Evolutionary conservation across 179 eudicot species (phyloP), one percentile per base, ranked within the genome.

Genomic region (Drosera spatulata): DNA sequence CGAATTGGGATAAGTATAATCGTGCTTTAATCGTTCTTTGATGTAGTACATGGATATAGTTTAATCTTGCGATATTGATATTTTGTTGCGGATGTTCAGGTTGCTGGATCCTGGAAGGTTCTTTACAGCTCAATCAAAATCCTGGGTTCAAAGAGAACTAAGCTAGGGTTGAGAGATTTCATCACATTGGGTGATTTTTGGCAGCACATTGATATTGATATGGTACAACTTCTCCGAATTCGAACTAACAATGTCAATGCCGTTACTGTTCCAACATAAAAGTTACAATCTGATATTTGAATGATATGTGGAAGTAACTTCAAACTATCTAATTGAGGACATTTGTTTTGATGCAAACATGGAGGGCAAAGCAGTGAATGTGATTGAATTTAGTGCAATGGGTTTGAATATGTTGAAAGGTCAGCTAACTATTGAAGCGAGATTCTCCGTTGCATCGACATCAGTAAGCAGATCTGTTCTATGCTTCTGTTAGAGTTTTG

Each of bases 291-390:
- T 43, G 33, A 22, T 22, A 1, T 43, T 7, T 43, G 2, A 4
- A 43, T 4, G 8, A 22, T 54, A 7, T 39, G 39, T n/a, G 8
- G 33, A 9, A 12, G 51, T n/a, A 9, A 38, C 40, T 38, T 22
- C 37, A 39, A 7, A 37, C 42, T 51, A n/a, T 59, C 56, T 41
- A 41, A 58, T 42, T 54, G 55, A 59, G 59, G 68, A 65, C 71
- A 47, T 68, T 56, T 62, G 33, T 69, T 63, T 10, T 81, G 70
- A 64, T 79, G 75, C 63, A 61, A 73, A 78, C 76, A 81, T 81
- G 97, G 93, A 91, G 97, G 82, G 85, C 50, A 87, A 91, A 91
- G 96, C 97, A 83, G 94, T 85, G 45, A 91, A 91, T 68, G 79
- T 80, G 69, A 70, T 91, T 71, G 75, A 71, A 70, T 91, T 91